Percentiles rank a stretch among this genome's conserved stretches.
phyloP scores from a whole-genome alignment of 305 asterid genomes.

The Rubia tinctorum region DNA sequence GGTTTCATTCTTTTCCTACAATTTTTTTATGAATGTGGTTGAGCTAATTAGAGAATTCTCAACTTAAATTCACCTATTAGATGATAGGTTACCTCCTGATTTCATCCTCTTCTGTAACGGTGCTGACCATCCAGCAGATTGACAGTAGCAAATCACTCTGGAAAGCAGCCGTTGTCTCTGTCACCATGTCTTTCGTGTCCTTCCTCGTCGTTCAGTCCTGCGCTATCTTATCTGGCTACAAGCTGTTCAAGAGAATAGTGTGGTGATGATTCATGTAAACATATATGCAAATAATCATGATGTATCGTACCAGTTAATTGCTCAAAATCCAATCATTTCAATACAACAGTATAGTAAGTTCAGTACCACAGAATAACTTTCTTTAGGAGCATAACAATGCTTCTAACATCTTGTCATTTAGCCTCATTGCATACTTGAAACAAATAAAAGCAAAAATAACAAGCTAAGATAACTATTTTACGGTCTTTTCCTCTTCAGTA shows the following conservation, averaged over 20 bases:
- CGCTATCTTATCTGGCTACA: constrained; percentile 66
- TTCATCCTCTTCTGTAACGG: constrained; percentile 63
- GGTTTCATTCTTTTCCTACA: not conserved
- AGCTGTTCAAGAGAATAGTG: constrained; percentile 61
- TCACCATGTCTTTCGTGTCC: constrained; percentile 48
- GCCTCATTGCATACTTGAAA: not conserved
- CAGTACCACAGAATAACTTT: not conserved
- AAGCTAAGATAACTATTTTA: constrained; percentile 14
- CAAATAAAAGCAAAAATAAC: not conserved
- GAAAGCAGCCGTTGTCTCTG: constrained; percentile 47
- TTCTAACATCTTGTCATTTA: not conserved
- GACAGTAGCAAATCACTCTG: constrained; percentile 29
- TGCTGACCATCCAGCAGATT: constrained; percentile 41
- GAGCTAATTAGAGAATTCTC: not conserved
- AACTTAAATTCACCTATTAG: constrained; percentile 20
- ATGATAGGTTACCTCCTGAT: constrained; percentile 67
- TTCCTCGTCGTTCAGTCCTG: constrained; percentile 41
- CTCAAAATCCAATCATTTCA: not conserved
- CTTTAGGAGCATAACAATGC: not conserved
- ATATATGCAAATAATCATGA: not conserved
- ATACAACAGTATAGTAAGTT: too few species aligned
- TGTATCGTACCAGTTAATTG: not conserved
- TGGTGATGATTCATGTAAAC: constrained; percentile 32
- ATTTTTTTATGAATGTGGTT: not conserved
- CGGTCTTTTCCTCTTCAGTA: constrained; percentile 41